Evolutionary conservation across 306 rosid species (phyloP).

Genomic region (Pyrus communis): DNA sequence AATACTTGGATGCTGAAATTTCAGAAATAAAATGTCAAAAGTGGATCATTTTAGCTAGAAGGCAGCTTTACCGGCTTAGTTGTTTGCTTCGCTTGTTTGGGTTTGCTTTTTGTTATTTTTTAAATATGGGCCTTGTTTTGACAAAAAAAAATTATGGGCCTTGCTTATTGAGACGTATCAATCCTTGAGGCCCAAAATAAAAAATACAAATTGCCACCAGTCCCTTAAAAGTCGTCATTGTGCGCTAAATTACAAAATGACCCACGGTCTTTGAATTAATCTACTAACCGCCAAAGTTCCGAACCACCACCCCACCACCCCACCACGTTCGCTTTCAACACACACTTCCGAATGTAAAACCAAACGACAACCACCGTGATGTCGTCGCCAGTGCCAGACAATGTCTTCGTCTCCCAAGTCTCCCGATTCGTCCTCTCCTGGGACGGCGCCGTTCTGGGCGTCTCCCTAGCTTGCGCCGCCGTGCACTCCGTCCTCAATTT

Average conservation of each 20-base stretch:
- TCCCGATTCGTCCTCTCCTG: slow-evolving; percentile 60
- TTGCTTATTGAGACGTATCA: not conserved
- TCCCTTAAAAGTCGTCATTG: not conserved
- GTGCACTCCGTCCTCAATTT: slow-evolving; percentile 47
- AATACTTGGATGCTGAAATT: no score
- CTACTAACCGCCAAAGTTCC: not conserved
- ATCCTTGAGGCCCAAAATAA: not conserved
- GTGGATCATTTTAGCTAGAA: no score
- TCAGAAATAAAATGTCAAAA: no score
- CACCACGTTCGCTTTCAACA: not conserved
- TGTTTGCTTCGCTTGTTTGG: no score
- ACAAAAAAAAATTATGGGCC: not conserved
- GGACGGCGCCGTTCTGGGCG: slow-evolving; percentile 85
- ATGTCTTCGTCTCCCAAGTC: slow-evolving; percentile 52
- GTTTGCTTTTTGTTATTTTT: no score
- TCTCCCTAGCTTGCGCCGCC: slow-evolving; percentile 60
- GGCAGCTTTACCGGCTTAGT: no score
- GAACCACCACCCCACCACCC: not conserved
- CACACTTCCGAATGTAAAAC: not conserved
- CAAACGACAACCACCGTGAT: slow-evolving; percentile 15
- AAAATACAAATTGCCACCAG: not conserved
- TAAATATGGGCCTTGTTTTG: not conserved
- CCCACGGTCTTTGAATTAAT: not conserved
- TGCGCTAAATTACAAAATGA: not conserved
- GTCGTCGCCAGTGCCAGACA: slow-evolving; percentile 73